Evolutionary conservation across 164 flowering plant genomes (phyloP).

Genomic region (Nelumbo lutea): DNA sequence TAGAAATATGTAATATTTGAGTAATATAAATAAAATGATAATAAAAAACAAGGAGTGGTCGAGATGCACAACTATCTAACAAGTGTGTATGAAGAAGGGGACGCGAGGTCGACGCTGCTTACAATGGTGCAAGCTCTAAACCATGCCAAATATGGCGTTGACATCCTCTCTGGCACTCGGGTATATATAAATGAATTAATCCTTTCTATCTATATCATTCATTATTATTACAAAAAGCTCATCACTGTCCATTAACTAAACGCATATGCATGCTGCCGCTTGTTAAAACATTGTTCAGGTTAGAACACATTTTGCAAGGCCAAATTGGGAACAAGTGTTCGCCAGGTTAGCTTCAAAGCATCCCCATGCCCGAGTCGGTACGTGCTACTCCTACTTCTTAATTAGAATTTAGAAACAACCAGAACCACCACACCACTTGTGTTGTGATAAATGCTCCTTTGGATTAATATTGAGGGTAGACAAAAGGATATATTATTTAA

Average conservation of each 20-base stretch:
- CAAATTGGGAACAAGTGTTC: constrained; percentile 92
- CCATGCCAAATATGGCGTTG: constrained; percentile 96
- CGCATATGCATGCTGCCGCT: no score
- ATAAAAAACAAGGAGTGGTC: constrained; percentile 59
- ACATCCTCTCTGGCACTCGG: constrained; percentile 88
- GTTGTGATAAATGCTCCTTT: no score
- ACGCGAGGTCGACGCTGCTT: constrained; percentile 91
- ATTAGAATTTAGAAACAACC: not conserved
- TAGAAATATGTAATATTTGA: no score
- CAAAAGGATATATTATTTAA: no score
- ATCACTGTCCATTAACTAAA: no score
- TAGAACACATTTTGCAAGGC: constrained; percentile 95
- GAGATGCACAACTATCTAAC: constrained; percentile 96
- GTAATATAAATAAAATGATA: not conserved
- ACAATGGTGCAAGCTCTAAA: constrained; percentile 96
- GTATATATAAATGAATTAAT: constrained; percentile 33
- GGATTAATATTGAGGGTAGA: no score
- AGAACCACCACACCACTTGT: no score
- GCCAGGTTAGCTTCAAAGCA: constrained; percentile 69
- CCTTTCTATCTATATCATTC: not conserved
- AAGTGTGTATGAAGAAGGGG: constrained; percentile 95
- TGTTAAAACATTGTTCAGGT: constrained; percentile 43
- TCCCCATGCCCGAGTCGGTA: constrained; percentile 84
- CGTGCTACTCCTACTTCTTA: not conserved
- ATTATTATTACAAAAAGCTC: no score